Base-by-base conservation (phyloP, 306 rosid species). In the Prinsepia uniflora region DNA sequence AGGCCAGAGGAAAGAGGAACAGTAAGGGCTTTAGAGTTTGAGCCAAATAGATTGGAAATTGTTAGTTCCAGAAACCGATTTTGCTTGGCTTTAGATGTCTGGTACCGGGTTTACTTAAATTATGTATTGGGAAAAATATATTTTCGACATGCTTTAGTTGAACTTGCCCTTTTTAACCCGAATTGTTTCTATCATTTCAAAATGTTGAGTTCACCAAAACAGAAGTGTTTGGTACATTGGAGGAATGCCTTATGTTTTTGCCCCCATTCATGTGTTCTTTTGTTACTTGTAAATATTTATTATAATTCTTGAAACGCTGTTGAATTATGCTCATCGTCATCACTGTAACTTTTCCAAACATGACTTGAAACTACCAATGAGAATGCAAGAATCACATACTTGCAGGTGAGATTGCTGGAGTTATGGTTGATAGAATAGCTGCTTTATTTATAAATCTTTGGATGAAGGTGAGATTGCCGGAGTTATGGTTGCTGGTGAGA, bases 11-110 rank as follows among this genome's bases (percentile, higher is more conserved):
- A 40, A 84, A 65, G 47, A 84, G 91, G 47, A 86, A 86, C 69
- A 86, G 91, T 78, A 82, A 43, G 65, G 91, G 91, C 62, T 86
- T 84, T 55, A 84, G 80, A 72, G 86, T 81, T 75, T 86, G 63
- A 80, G 85, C 43, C 50, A 18, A 36, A 24, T 74, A 40, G 41
- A 55, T 61, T 42, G 20, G 11, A 70, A 67, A 63, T 12, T 9
- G 45, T 20, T 41, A 19, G 82, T 76, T 71, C 79, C 42, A 73
- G 62, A 41, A 75, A 71, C 71, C 76, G 64, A 64, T 65, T 68
- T 82, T 82, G 67, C 65, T 15, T 70, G 54, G 64, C 65, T 18
- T 8, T 74, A 62, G 69, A 56, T 36, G 42, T 18, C 53, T 57
- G 10, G 15, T 24, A 48, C 36, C 34, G 63, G 67, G 50, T 66